Evolutionary conservation across 139 green algal genomes (phyloP), one percentile per base, ranked within the genome.

Genomic region (Prasinococcaceae sp.): DNA sequence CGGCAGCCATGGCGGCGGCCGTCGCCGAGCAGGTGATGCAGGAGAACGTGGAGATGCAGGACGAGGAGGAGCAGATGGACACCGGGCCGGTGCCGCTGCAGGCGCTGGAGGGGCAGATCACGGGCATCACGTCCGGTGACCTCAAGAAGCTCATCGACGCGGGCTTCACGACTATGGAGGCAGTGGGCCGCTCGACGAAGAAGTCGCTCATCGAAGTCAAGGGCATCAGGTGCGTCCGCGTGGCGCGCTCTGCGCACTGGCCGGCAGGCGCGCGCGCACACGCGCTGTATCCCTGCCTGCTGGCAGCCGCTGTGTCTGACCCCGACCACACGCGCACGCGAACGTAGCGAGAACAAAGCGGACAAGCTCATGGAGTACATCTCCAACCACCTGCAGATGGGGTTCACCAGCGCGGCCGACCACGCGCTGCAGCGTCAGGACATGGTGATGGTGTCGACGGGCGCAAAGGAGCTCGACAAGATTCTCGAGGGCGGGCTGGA

Each of bases 401-500:
- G 89, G 5, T 99, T 99, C 69, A 94, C 86, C 8, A 94, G 83
- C 1, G 92, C 92, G 5, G 74, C 81, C 10, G 58, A 80, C 19
- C 60, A 96, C 2, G 53, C 74, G 6, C 61, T 88, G 62, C 76
- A 90, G 57, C 69, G 86, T 4, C 58, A 60, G 3, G 78, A 93
- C 35, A 73, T 93, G 23, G 78, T 99, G 36, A 66, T 73, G 17
- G 73, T 99, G 6, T 84, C 75, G 14, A 95, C 88, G 22, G 92
- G 92, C 12, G 93, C 73, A 58, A 81, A 86, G 25, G 79, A 89
- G 54, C 50, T 98, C 8, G 83, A 98, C 57, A 64, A 46, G 12
- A 87, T 97, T 8, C 66, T 98, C 14, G 84, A 93, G n/a, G 84
- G 90, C 25, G 92, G 92, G 6, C 75, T 98, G 28, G 92, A 99